Percentiles rank a stretch among this genome's conserved stretches.
Conservation (phyloP, 2,329 filamentous ascomycete genomes). For the Botrytis medusae region DNA sequence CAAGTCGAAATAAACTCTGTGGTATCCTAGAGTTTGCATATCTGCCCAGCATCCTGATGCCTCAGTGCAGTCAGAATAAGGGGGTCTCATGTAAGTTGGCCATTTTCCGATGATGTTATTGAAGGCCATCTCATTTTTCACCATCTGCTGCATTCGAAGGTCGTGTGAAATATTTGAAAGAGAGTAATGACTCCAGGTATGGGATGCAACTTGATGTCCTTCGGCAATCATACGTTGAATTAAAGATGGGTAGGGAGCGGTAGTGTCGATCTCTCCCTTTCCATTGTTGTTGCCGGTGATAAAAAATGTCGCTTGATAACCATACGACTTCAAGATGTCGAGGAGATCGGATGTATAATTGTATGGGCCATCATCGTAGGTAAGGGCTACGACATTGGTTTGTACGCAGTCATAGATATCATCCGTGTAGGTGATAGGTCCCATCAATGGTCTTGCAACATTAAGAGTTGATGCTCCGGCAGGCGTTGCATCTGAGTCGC, state of each 20-base stretch:
- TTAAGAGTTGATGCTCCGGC: slow-evolving; percentile 54
- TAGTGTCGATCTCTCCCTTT: slow-evolving; percentile 38
- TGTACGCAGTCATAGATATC: slow-evolving; percentile 56
- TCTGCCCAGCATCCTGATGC: slow-evolving; percentile 42
- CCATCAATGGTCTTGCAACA: slow-evolving; percentile 50
- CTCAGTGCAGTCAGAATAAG: slow-evolving; percentile 41
- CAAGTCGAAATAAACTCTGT: slow-evolving; percentile 49
- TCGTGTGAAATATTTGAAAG: slow-evolving; percentile 44
- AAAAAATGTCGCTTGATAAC: slow-evolving; percentile 68
- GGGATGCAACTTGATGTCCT: slow-evolving; percentile 59
- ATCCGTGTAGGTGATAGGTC: slow-evolving; percentile 55
- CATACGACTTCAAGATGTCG: slow-evolving; percentile 57
- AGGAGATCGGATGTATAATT: slow-evolving; percentile 64
- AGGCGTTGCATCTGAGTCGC: slow-evolving; percentile 57
- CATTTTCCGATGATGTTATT: slow-evolving; percentile 53
- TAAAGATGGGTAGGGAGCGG: slow-evolving; percentile 47
- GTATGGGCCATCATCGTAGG: slow-evolving; percentile 67
- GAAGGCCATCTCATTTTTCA: slow-evolving; percentile 54
- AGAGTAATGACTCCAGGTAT: slow-evolving; percentile 53
- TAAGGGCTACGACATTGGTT: slow-evolving; percentile 60
- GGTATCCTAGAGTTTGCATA: slow-evolving; percentile 44
- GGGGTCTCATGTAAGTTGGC: slow-evolving; percentile 53
- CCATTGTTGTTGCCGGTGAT: slow-evolving; percentile 57
- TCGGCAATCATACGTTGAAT: slow-evolving; percentile 41
- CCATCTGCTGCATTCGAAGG: slow-evolving; percentile 49